Evolutionary conservation across 2,329 filamentous ascomycete species (phyloP), one percentile per base, ranked within the genome.

Genomic region (Clarireedia paspali): DNA sequence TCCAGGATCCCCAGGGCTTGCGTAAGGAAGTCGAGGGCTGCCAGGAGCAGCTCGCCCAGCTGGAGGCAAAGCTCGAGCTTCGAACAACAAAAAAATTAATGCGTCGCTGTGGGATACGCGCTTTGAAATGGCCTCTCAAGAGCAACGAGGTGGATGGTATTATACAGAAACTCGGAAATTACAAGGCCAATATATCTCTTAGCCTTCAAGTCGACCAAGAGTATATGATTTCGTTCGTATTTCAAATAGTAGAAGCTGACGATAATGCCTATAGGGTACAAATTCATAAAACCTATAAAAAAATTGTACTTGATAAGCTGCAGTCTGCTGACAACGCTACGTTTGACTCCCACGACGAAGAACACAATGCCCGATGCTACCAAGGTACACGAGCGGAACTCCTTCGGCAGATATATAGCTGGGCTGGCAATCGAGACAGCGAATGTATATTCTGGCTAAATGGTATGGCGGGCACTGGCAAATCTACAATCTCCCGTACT

Each of bases 401-500:
- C 20, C 20, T 20, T 20, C 20, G 20, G 20, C 20, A 20, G 20
- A 20, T 20, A 20, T 20, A 20, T 20, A 20, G 20, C 20, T 20
- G 20, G 20, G 20, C 20, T 20, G 20, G 20, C 20, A 1, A 20
- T 20, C 20, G 20, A 20, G 20, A 1, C 2, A 20, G 20, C 20
- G 20, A 3, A 20, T 20, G 20, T 3, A 65, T 67, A 40, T 66
- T 64, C 53, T 74, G 68, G 71, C 62, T 74, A 9, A 67, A 66
- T 26, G 70, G 71, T 6, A 67, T 69, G 63, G 70, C 70, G 1
- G 71, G 70, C 30, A 70, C 66, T 4, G 68, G 69, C 17, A 70
- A 70, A 53, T 70, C 68, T 3, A 72, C 69, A 4, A 67, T 73
- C 52, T 63, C 70, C 23, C 66, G 67, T 14, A 73, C 69, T 1